Base-by-base conservation (phyloP, 225 moss, liverwort and hornwort genomes). In the Pleurozium schreberi region DNA sequence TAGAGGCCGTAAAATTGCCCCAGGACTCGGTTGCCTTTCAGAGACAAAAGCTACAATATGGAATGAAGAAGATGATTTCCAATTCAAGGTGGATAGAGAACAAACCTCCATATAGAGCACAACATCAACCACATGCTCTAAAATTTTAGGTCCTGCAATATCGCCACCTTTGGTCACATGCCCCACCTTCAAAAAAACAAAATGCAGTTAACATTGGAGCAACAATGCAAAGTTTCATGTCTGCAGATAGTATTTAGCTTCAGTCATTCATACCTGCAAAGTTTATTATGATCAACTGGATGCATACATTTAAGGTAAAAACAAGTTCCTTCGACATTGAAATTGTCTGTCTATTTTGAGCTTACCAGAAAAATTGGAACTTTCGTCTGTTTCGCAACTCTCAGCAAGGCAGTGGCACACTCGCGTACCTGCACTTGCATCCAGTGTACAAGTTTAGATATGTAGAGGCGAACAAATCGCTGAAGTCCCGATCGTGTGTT, bases 81-180 rank as follows among this genome's bases (percentile, higher is more conserved):
- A 64, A 75, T 22, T n/a, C 64, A 89, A n/a, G 76, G 78, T 59
- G 68, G 86, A 75, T 34, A 84, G 75, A 58, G 64, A 85, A 80
- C 83, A 76, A 82, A 98, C 98, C 98, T 98, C 98, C 97, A 98
- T 97, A 70, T 98, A 98, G 33, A 98, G 95, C 83, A 98, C 98
- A 87, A 98, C 98, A 93, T 98, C 98, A 52, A 98, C 98, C 81
- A 98, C 96, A 85, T 98, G 98, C 85, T 98, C 98, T 78, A 98
- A 80, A 78, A 98, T 96, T 94, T 97, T 96, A 49, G 98, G 98
- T 85, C 98, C 98, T 84, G 98, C 98, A 91, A 98, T 97, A 87
- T 98, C 98, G 74, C 98, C 98, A 80, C 97, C 96, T 93, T 98
- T 98, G 66, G 98, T 98, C 89, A 98, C 98, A 95, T 98, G 98